Evolutionary conservation across 306 rosid genomes (phyloP).

Genomic region (Psophocarpus tetragonolobus): DNA sequence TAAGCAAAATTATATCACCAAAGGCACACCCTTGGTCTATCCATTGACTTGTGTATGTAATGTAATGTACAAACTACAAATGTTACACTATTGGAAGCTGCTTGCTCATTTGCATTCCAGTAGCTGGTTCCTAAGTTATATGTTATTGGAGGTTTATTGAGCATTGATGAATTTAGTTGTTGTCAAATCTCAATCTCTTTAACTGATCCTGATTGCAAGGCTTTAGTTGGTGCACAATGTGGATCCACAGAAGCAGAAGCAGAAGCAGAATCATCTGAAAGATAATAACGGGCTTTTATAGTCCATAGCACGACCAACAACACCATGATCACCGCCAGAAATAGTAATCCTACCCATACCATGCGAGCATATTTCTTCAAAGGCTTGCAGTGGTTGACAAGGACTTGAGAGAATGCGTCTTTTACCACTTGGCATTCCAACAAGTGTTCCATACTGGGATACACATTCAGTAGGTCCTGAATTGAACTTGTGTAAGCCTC

Average conservation of each 20-base stretch:
- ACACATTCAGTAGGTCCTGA: slow-evolving; percentile 57
- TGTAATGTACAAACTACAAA: slow-evolving; percentile 1
- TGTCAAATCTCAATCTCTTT: slow-evolving; percentile 33
- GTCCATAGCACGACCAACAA: slow-evolving; percentile 59
- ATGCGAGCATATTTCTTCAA: slow-evolving; percentile 50
- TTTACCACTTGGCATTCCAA: slow-evolving; percentile 67
- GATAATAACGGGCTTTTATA: slow-evolving; percentile 29
- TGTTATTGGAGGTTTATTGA: too few species aligned
- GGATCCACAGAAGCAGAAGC: slow-evolving; percentile 63
- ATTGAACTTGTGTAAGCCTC: slow-evolving; percentile 67
- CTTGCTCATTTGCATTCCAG: slow-evolving; percentile 40
- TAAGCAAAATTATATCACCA: slow-evolving; percentile 23
- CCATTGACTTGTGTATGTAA: not conserved
- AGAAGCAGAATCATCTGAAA: slow-evolving; percentile 49
- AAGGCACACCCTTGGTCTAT: slow-evolving; percentile 21
- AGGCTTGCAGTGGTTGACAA: slow-evolving; percentile 67
- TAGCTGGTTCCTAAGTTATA: slow-evolving; percentile 28
- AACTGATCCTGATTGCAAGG: slow-evolving; percentile 35
- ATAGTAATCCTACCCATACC: slow-evolving; percentile 57
- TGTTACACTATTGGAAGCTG: slow-evolving; percentile 26
- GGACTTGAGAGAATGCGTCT: slow-evolving; percentile 70
- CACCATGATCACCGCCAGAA: slow-evolving; percentile 59
- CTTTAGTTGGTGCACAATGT: slow-evolving; percentile 26
- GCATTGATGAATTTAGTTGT: slow-evolving; percentile 1
- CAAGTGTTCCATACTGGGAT: slow-evolving; percentile 73